phyloP scores from a whole-genome alignment of 139 green algal genomes.

The Mesostigma viride region DNA sequence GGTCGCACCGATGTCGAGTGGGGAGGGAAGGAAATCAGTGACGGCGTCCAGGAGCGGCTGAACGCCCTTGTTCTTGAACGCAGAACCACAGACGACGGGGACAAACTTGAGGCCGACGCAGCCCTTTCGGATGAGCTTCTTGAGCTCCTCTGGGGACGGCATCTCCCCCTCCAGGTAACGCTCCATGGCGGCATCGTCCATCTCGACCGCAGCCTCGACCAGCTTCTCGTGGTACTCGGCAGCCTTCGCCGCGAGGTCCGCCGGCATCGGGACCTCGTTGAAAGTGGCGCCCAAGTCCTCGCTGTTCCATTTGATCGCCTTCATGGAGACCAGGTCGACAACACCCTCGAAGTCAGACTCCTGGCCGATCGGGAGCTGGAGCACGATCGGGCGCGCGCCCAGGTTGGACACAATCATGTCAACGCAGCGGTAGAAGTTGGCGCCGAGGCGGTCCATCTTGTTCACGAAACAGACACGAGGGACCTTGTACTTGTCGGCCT shows the following conservation, averaged over 20 bases:
- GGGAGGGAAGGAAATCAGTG: constrained; percentile 83
- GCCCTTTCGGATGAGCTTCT: constrained; percentile 82
- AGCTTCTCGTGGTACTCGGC: constrained; percentile 79
- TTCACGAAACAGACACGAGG: constrained; percentile 98
- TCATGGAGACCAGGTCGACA: constrained; percentile 94
- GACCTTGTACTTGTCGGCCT: constrained; percentile 96
- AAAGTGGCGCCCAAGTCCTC: constrained; percentile 82
- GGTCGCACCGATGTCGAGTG: constrained; percentile 58
- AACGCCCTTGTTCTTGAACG: constrained; percentile 99
- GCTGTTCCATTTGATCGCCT: constrained; percentile 81
- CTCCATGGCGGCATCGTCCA: constrained; percentile 57
- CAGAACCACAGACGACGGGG: constrained; percentile 84
- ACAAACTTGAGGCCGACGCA: constrained; percentile 72
- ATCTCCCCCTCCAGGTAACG: constrained; percentile 75
- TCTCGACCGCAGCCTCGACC: constrained; percentile 77
- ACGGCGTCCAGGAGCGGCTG: constrained; percentile 90
- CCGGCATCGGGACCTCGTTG: constrained; percentile 65
- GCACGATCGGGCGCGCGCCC: constrained; percentile 62
- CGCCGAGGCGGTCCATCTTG: constrained; percentile 99
- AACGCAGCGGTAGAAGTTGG: constrained; percentile 81
- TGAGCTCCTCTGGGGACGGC: constrained; percentile 68
- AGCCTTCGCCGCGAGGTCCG: constrained; percentile 46
- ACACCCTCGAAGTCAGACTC: constrained; percentile 89
- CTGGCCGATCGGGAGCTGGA: constrained; percentile 80
- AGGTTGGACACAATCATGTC: constrained; percentile 77